These are phyloP conservation scores for Arthrobotrys megalospora DNA, from an alignment of 2,329 filamentous ascomycete species.

Conservation along the genomic window DNA sequence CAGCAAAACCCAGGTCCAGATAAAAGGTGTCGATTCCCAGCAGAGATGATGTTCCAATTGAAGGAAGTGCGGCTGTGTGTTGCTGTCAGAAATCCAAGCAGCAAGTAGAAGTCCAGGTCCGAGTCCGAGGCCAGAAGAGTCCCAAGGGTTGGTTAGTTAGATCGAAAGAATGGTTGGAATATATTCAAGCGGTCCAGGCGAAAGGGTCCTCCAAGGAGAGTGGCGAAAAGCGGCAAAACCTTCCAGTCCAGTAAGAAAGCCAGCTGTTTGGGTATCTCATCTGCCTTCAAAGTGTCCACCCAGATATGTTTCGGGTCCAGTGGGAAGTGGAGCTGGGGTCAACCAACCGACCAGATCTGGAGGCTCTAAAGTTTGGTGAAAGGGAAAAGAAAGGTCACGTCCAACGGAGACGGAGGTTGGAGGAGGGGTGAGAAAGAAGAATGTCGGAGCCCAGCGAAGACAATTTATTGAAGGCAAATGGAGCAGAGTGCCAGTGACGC, in stretches of 20 bases:
- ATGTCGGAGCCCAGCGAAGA: constrained; percentile 60
- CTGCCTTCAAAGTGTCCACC: constrained; percentile 35
- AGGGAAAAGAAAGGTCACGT: constrained; percentile 42
- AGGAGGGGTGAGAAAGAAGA: constrained; percentile 48
- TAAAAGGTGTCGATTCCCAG: constrained; percentile 32
- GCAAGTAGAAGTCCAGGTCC: constrained; percentile 22
- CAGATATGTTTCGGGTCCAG: constrained; percentile 31
- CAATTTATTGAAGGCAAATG: constrained; percentile 51
- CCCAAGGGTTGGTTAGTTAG: constrained; percentile 12
- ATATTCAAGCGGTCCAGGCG: constrained; percentile 40
- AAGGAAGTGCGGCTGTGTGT: constrained; percentile 55
- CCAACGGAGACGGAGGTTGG: constrained; percentile 60
- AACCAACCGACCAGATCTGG: constrained; percentile 47
- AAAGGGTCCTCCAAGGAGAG: constrained; percentile 51
- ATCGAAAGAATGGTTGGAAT: constrained; percentile 21
- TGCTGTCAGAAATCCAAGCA: constrained; percentile 36
- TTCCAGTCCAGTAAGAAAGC: constrained; percentile 55
- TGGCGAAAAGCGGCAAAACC: constrained; percentile 49
- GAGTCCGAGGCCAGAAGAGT: constrained; percentile 43
- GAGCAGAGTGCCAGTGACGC: constrained; percentile 43
- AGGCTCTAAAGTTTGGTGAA: constrained; percentile 20
- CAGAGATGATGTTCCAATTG: constrained; percentile 43
- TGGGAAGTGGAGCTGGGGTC: constrained; percentile 44
- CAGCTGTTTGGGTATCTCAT: constrained; percentile 46
- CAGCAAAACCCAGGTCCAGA: constrained; percentile 39